Conservation (phyloP, 352 stramenopile genomes). For the Phytophthora boehmeriae region DNA sequence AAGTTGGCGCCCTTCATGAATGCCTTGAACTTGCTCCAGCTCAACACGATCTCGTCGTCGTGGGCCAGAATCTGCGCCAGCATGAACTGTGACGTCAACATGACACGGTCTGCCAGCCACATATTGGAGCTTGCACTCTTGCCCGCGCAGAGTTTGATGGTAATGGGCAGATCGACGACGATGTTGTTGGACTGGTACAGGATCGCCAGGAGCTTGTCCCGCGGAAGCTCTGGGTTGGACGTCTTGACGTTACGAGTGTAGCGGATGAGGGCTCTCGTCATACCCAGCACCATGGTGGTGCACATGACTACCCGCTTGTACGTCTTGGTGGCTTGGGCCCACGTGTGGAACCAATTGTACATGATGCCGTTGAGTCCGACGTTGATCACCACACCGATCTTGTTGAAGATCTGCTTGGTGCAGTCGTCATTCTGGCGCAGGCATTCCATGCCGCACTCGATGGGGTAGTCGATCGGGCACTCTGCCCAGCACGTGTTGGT, state of each 20-base stretch:
- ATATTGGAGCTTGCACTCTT: conserved; percentile 47
- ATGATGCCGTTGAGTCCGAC: conserved; percentile 1
- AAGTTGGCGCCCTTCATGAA: conserved; percentile 25
- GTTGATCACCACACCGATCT: conserved; percentile 38
- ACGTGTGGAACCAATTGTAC: conserved; percentile 11
- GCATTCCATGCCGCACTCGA: conserved; percentile 62
- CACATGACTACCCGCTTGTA: conserved; percentile 43
- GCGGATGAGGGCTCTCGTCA: conserved; percentile 31
- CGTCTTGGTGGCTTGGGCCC: conserved; percentile 10
- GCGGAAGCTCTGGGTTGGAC: conserved; percentile 43
- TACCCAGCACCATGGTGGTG: conserved; percentile 46
- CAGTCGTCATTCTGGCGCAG: conserved; percentile 66
- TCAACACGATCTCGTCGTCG: conserved; percentile 16
- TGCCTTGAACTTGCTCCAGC: conserved; percentile 14
- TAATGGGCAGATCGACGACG: conserved; percentile 60
- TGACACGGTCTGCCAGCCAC: conserved; percentile 41
- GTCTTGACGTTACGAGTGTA: conserved; percentile 40
- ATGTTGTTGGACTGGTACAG: conserved; percentile 65
- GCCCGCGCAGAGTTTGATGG: conserved; percentile 51
- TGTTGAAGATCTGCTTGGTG: conserved; percentile 36
- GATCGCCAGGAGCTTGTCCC: conserved; percentile 56
- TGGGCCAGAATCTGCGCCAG: conserved; percentile 13
- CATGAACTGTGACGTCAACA: conserved; percentile 20
- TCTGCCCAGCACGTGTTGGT: conserved; percentile 45
- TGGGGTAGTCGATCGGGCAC: conserved; percentile 53